Percentiles rank a stretch among this genome's conserved stretches.
These are phyloP conservation scores for Zygosaccharomyces siamensis DNA, from an alignment of 805 yeast genomes.

Conservation along the genomic window DNA sequence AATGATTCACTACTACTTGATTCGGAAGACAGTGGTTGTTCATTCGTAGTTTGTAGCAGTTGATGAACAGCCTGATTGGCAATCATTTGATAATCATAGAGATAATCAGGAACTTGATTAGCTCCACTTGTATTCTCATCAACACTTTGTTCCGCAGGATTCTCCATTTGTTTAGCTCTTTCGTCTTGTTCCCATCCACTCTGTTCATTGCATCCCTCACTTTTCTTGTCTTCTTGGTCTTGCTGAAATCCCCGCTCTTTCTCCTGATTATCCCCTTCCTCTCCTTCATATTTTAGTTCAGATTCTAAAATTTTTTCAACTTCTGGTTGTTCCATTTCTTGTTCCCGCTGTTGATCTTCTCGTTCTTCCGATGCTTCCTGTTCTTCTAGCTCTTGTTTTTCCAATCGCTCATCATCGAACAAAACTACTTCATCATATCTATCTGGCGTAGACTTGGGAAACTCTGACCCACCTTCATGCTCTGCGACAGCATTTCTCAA, in stretches of 20 bases:
- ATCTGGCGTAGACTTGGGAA: too few relatives aligned
- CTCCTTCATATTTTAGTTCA: background rate
- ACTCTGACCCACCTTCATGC: too few relatives aligned
- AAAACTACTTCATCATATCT: too few relatives aligned
- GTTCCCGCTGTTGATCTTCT: conserved; percentile 1
- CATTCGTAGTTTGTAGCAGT: background rate
- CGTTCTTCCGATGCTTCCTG: background rate
- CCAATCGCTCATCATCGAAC: too few relatives aligned
- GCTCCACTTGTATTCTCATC: too few relatives aligned
- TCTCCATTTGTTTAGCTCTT: background rate
- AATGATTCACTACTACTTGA: background rate
- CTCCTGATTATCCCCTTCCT: conserved; percentile 1
- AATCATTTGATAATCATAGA: conserved; percentile 12
- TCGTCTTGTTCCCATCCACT: background rate
- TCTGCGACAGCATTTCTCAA: too few relatives aligned
- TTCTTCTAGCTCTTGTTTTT: background rate
- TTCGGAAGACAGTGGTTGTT: background rate
- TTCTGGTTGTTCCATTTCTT: background rate
- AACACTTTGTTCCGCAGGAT: background rate
- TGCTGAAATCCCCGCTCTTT: background rate
- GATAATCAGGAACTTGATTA: conserved; percentile 6
- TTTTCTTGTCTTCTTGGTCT: background rate
- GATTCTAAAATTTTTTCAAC: conserved; percentile 3
- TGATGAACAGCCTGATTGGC: conserved; percentile 13
- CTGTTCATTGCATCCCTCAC: background rate